phyloP scores from a whole-genome alignment of 257 asterid species.

The Scutellaria minor region DNA sequence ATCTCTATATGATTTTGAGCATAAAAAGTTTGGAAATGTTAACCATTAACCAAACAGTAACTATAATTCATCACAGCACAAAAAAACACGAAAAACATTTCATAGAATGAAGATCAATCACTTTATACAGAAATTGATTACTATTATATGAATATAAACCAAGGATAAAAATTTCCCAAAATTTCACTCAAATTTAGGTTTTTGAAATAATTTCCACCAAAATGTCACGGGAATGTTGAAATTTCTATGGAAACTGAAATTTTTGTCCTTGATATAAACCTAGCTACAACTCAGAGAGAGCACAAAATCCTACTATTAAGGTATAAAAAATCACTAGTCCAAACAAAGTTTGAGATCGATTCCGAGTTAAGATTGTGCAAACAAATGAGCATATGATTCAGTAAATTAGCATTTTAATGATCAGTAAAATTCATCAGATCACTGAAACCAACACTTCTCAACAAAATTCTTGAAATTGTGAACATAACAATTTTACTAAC shows the following conservation, averaged over 20 bases:
- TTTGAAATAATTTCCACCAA: too few relatives aligned
- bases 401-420: too few relatives aligned
- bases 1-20: neutral
- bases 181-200: too few relatives aligned
- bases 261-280: too few relatives aligned
- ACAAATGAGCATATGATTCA: neutral
- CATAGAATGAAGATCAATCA: conserved; percentile 21
- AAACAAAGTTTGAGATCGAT: neutral
- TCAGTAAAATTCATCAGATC: conserved; percentile 29
- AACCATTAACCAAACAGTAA: neutral
- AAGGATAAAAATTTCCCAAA: neutral
- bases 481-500: too few relatives aligned
- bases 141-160: neutral
- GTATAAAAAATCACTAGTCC: neutral
- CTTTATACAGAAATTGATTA: neutral
- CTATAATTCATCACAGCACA: neutral
- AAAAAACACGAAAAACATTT: conserved; percentile 3
- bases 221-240: too few relatives aligned
- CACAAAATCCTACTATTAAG: neutral
- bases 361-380: neutral
- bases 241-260: too few relatives aligned
- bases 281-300: neutral
- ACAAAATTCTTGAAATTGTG: neutral
- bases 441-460: conserved; percentile 5
- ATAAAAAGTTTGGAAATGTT: neutral